phyloP scores from a whole-genome alignment of 2,329 filamentous ascomycete species.

The Curvularia sp. region DNA sequence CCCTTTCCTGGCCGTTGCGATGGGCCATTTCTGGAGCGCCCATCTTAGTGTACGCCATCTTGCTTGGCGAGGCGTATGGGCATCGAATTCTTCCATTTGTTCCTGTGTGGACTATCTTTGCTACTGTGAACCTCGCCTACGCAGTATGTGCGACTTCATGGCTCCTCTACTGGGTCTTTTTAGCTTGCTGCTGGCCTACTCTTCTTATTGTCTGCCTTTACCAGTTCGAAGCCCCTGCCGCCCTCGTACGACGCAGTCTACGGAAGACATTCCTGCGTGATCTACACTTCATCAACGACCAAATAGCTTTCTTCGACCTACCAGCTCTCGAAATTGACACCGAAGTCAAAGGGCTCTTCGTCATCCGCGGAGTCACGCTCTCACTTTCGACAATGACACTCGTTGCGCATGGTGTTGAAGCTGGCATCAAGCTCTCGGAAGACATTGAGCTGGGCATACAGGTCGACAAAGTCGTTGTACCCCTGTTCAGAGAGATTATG shows the following conservation, averaged over 20 bases:
- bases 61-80: constrained; percentile 48
- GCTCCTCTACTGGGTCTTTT: constrained; percentile 58
- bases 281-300: constrained; percentile 61
- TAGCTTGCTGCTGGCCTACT: constrained; percentile 52
- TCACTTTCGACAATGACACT: constrained; percentile 59
- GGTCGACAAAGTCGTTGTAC: constrained; percentile 58
- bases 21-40: constrained; percentile 56
- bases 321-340: constrained; percentile 64
- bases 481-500: constrained; percentile 59
- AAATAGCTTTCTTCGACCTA: constrained; percentile 58
- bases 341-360: constrained; percentile 61
- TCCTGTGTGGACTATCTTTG: constrained; percentile 58
- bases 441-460: constrained; percentile 63
- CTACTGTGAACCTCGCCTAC: constrained; percentile 58
- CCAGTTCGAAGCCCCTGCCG: constrained; percentile 55
- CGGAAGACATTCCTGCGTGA: constrained; percentile 50
- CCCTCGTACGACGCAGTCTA: constrained; percentile 48
- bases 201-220: constrained; percentile 56
- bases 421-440: constrained; percentile 60
- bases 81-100: constrained; percentile 54
- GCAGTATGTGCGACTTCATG: constrained; percentile 60
- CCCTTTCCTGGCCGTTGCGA: constrained; percentile 33
- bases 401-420: constrained; percentile 61
- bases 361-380: constrained; percentile 61
- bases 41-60: constrained; percentile 46